Base-by-base conservation (phyloP, 345 rosid species). In the Eucalyptus erythrocorys region DNA sequence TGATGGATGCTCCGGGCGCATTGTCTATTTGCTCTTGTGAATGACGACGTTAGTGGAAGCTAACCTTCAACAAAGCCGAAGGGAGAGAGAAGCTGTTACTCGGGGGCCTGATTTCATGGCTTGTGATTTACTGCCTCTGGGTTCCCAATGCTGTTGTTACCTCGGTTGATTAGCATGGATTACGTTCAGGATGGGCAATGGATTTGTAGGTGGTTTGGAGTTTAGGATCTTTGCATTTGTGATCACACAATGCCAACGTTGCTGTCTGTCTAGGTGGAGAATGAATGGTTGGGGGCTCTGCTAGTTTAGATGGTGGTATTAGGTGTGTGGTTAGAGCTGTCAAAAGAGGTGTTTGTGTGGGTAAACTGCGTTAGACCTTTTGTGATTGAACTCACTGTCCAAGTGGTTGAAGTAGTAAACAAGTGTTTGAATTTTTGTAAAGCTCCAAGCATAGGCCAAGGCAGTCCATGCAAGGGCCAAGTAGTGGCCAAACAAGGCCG, bases 1-100 rank as follows among this genome's bases (percentile, higher is more conserved):
- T 24, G 30, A 57, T 24, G 64, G 30, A 57, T 24, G 26, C 64
- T 57, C 64, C 64, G 0, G 27, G n/a, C n/a, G 6, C 64, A 24
- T 9, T 26, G 64, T 24, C 7, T 27, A 0, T 26, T 0, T 57
- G n/a, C 64, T 57, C 64, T 24, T 24, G 64, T 12, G 30, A 57
- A 57, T 26, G 30, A 57, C n/a, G n/a, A 24, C 1, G 64, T 5
- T 57, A 5, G 64, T 26, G 64, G 30, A 57, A 57, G n/a, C 1
- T 2, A 3, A 57, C 12, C 64, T 11, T 57, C n/a, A 26, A 24
- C 64, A 57, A 57, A 26, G n/a, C 64, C 64, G 57, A 57, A 57
- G 6, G 61, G 64, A 57, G 30, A 57, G 30, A 57, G 2, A 57
- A 24, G 64, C 30, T 24, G 12, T 57, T 24, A 24, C 64, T 24